phyloP scores from a whole-genome alignment of 441 rosid genomes.

The Aquilaria agallochum region DNA sequence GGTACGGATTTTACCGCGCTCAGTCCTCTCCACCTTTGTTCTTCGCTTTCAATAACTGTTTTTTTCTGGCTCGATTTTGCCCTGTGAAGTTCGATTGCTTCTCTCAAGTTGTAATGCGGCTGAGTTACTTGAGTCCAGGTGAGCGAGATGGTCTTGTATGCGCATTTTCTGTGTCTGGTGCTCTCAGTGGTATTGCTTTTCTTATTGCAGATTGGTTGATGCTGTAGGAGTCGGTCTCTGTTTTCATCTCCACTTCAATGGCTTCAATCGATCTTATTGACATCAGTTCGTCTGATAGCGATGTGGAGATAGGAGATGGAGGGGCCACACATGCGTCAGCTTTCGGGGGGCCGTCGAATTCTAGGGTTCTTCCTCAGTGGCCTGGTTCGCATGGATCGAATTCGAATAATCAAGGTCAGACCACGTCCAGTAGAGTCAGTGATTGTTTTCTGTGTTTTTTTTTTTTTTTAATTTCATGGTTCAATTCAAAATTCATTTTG shows the following conservation, averaged over 20 bases:
- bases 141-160: slow-evolving; percentile 11
- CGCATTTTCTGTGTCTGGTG: not conserved
- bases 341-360: slow-evolving; percentile 12
- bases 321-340: slow-evolving; percentile 20
- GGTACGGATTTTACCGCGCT: slow-evolving; percentile 1
- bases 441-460: not conserved
- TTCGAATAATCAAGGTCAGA: slow-evolving; percentile 26
- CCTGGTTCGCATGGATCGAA: slow-evolving; percentile 16
- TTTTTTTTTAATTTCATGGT: slow-evolving; percentile 6
- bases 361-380: slow-evolving; percentile 54
- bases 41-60: not conserved
- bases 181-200: slow-evolving; percentile 6
- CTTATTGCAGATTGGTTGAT: slow-evolving; percentile 31
- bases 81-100: slow-evolving; percentile 19
- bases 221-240: slow-evolving; percentile 23
- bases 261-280: slow-evolving; percentile 47
- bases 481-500: slow-evolving; percentile 18
- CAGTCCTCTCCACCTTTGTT: not conserved
- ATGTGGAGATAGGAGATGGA: slow-evolving; percentile 32
- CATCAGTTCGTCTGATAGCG: slow-evolving; percentile 68
- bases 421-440: slow-evolving; percentile 10
- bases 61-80: slow-evolving; percentile 11
- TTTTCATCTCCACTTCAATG: slow-evolving; percentile 23
- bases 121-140: slow-evolving; percentile 25
- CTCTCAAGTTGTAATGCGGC: slow-evolving; percentile 20